Percentiles rank a stretch among this genome's conserved stretches.
These are phyloP conservation scores for Sporothrix euskadiensis DNA, from an alignment of 2,329 filamentous ascomycete genomes.

Conservation along the genomic window DNA sequence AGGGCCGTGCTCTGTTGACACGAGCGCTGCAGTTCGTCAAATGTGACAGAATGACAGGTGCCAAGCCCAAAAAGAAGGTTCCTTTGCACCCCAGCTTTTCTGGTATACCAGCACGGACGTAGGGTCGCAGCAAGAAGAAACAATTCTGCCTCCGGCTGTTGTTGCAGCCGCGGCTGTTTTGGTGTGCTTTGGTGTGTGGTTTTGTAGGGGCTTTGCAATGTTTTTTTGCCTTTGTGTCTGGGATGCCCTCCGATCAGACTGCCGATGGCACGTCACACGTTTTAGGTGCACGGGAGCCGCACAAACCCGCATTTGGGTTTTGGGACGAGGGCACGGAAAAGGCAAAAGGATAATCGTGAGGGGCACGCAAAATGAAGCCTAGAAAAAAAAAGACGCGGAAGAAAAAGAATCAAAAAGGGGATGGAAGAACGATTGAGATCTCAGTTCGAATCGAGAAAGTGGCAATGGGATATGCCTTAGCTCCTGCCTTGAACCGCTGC, in stretches of 20 bases:
- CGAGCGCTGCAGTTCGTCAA: background rate
- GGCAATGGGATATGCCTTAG: conserved; percentile 9
- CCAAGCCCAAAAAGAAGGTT: background rate
- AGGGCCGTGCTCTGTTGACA: conserved; percentile 2
- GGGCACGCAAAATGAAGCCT: background rate
- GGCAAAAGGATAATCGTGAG: background rate
- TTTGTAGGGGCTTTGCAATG: background rate
- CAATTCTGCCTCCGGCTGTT: conserved; percentile 18
- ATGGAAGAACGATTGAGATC: background rate
- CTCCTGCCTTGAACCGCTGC: background rate
- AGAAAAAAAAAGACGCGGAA: background rate
- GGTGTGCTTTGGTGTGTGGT: background rate
- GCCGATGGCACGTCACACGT: conserved; percentile 38
- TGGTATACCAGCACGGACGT: no score
- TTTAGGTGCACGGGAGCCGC: conserved; percentile 36
- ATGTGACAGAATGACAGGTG: conserved; percentile 2
- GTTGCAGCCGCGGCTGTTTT: background rate
- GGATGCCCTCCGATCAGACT: conserved; percentile 37
- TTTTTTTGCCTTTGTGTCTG: background rate
- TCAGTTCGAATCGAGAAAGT: background rate
- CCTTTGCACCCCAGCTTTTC: background rate
- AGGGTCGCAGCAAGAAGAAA: background rate
- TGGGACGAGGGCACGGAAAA: background rate
- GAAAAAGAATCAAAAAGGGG: background rate
- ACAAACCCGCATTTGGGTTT: conserved; percentile 17